A percentile compares a stretch with the other conserved stretches of the same genome.
Conservation (phyloP, 2,329 filamentous ascomycete genomes). For the Penicillium sp. region DNA sequence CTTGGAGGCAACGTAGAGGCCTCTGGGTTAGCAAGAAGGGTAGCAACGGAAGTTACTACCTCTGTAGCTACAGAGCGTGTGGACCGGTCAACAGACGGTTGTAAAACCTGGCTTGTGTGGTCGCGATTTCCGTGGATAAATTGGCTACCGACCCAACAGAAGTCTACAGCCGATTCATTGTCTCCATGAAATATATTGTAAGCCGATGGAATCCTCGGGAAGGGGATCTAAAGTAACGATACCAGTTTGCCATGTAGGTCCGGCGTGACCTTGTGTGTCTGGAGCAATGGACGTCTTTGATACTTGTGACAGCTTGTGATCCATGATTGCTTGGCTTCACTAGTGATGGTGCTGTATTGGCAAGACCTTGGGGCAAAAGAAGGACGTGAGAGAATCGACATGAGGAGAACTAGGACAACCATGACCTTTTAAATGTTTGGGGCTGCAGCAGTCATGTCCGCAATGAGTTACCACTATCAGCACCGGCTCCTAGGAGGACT, state of each 20-base stretch:
- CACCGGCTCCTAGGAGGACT: no score
- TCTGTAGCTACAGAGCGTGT: not conserved
- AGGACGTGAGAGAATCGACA: not conserved
- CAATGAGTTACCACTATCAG: no score
- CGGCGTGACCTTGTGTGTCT: not conserved
- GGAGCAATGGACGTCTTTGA: not conserved
- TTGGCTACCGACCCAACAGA: no score
- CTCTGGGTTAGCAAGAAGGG: not conserved
- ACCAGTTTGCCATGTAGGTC: not conserved
- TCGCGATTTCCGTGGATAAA: not conserved
- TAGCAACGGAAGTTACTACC: not conserved
- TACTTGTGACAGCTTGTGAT: not conserved
- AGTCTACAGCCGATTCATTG: not conserved
- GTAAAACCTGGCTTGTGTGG: not conserved
- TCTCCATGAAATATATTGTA: not conserved
- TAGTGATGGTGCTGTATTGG: not conserved
- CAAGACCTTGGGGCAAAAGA: not conserved
- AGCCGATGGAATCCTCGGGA: no score
- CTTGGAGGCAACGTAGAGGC: not conserved
- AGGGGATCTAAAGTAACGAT: no score
- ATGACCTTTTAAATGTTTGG: no score
- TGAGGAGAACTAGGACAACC: no score
- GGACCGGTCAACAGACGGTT: not conserved
- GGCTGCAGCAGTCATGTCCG: no score
- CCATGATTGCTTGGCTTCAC: not conserved